Evolutionary conservation across 1,139 yeast genomes (phyloP), one percentile per base, ranked within the genome.

Genomic region (Pneumocystis jirovecii): DNA sequence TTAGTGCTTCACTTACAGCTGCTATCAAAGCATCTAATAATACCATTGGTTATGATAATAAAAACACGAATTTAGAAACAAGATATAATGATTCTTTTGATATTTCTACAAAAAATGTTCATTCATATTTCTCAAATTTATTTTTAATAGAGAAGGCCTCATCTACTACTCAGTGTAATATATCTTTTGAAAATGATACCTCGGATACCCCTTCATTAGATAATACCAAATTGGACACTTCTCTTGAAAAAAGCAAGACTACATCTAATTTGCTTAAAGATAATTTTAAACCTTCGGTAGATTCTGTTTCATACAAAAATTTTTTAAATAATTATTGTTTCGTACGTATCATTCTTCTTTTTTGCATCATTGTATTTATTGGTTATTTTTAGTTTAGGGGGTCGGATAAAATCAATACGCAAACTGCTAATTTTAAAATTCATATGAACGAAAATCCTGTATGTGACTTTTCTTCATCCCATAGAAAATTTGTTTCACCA

Each of bases 1-100:
- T 66, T 45, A 64, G 67, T 4, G 64, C 67, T 17, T 61, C 63
- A 35, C 37, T 65, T 57, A 65, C 60, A 21, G 67, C 66, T 12
- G 67, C 67, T 40, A 65, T 65, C 25, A 60, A 64, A 21, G 65
- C 65, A 17, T 65, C 67, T 21, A 61, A 61, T 35, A 62, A 63
- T 15, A 42, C 19, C 5, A 12, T 31, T 5, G 34, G 5, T 31
- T 31, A 50, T 25, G 7, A 50, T 25, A 25, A 25, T 10, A 25
- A 50, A 50, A 50, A 25, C 12, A 12, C 21, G 1, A 29, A 50
- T 50, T 25, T 29, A n/a, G 21, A 50, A 50, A 50, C n/a, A 25
- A 25, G 17, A 21, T 7, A 25, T 29, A 12, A 2, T 12, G 7
- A 50, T 25, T 50, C 34, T 50, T 50, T 25, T 25, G n/a, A 50